Evolutionary conservation across 768 basidiomycete genomes (phyloP).

Genomic region (Krasilnikovozyma curviuscula): DNA sequence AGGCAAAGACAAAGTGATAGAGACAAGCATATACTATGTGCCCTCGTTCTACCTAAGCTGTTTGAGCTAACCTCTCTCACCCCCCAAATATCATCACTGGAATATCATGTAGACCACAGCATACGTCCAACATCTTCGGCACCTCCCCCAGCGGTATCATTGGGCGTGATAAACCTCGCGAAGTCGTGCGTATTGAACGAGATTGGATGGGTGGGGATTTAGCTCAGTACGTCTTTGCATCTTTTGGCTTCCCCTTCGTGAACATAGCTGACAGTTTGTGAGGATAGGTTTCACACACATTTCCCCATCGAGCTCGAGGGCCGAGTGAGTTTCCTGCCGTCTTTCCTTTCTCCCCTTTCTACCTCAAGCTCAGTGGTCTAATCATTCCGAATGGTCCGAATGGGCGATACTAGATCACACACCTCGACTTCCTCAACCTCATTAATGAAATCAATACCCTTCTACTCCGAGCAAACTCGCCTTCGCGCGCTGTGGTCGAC

Average conservation of each 20-base stretch:
- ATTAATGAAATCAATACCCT: constrained; percentile 78
- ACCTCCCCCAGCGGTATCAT: constrained; percentile 65
- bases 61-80: constrained; percentile 16
- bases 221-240: constrained; percentile 36
- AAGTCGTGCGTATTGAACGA: constrained; percentile 74
- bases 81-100: too few relatives aligned
- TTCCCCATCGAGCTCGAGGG: constrained; percentile 87
- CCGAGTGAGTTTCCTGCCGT: constrained; percentile 39
- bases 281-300: constrained; percentile 46
- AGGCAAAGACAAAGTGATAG: background rate
- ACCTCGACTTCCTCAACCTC: constrained; percentile 72
- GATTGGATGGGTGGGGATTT: constrained; percentile 84
- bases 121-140: too few relatives aligned
- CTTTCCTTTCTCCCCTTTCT: background rate
- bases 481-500: constrained; percentile 50
- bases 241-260: background rate
- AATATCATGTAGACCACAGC: too few relatives aligned
- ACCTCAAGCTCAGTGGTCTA: background rate
- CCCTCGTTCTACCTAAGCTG: constrained; percentile 20
- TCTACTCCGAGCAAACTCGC: constrained; percentile 68
- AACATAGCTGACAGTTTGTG: background rate
- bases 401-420: constrained; percentile 47
- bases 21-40: constrained; percentile 10
- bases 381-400: background rate
- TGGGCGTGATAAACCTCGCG: constrained; percentile 73